Base-by-base conservation (phyloP, 2,329 filamentous ascomycete species). In the Tolypocladium pustulatum region DNA sequence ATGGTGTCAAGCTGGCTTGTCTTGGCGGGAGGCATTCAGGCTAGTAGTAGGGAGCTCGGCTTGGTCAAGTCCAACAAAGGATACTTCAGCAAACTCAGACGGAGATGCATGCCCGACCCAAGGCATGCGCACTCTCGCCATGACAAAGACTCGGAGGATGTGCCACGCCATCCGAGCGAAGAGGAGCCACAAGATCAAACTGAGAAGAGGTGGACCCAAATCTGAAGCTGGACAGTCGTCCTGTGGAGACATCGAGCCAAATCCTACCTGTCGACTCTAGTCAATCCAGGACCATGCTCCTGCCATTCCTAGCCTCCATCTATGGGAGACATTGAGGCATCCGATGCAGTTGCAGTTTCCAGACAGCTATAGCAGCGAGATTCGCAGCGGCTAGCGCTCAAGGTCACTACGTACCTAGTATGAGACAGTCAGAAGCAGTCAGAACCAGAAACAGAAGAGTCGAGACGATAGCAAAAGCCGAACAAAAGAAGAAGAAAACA, bases 391-490 rank as follows among this genome's bases (percentile, higher is more conserved):
- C 77, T 82, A 82, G 81, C 79, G 78, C 80, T 79, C 78, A 74
- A 78, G 75, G 76, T 76, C 77, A 84, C 81, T 82, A 83, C 81
- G 81, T 83, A 83, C 81, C 83, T 88, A 89, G 85, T 74, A 74
- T 74, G 73, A 72, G 65, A 71, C 69, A 72, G 69, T 69, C 68
- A 70, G 66, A 69, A 56, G 25, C 58, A 61, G 61, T 59, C 65
- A 65, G 61, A n/a, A n/a, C n/a, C 58, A 38, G 58, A 66, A 61
- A 71, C 63, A 57, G 58, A 63, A 72, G 64, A 73, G 68, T 68
- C 83, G 84, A 83, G 81, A 85, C 82, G 85, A 85, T 89, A 89
- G 87, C 86, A 87, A 83, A 86, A 78, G 73, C 76, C 72, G 75
- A 59, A 57, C 75, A 58, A 20, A 54, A 62, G 56, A 58, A 58